Evolutionary conservation across 225 moss, liverwort and hornwort species (phyloP), one percentile per base, ranked within the genome.

Genomic region (Physcomitrellopsis africana): DNA sequence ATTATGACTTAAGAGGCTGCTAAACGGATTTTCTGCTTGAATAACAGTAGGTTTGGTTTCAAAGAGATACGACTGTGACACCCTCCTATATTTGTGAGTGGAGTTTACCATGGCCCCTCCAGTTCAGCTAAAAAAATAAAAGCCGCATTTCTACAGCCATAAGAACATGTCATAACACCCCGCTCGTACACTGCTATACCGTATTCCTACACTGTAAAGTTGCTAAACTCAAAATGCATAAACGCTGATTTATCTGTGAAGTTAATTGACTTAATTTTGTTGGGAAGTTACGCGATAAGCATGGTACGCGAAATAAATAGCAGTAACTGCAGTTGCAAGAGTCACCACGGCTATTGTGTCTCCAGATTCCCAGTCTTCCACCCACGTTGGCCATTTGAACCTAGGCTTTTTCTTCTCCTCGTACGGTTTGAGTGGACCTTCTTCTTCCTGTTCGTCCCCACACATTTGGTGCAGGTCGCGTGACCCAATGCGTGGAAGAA

Each of bases 291-390:
- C 23, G 29, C 81, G 88, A 72, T 86, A 86, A 49, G 82, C 60
- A 73, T 85, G 87, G 74, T 89, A 75, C 9, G 94, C 81, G 51
- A 92, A 1, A 52, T 86, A 87, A 51, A 95, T 82, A 76, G 83
- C 72, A 24, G 91, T 75, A 15, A 81, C 79, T 55, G 94, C 99
- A 41, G 85, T 77, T 87, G 88, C 72, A 53, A 92, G 81, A 78
- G 85, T 81, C 80, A 93, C 77, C 29, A 86, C 74, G 62, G 90
- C 92, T 65, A 85, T n/a, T 51, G 95, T 91, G 67, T 99, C 95
- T 59, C 89, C 89, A 54, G 69, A 60, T 76, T 95, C 99, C 99
- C 99, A 99, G 15, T 83, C 89, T 73, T 86, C 77, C 41, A 88
- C 70, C 95, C 93, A 95, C 52, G 64, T 76, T 44, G 93, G 92